Evolutionary conservation across 2,329 filamentous ascomycete species (phyloP), one percentile per base, ranked within the genome.

Genomic region (Xylaria sp.): DNA sequence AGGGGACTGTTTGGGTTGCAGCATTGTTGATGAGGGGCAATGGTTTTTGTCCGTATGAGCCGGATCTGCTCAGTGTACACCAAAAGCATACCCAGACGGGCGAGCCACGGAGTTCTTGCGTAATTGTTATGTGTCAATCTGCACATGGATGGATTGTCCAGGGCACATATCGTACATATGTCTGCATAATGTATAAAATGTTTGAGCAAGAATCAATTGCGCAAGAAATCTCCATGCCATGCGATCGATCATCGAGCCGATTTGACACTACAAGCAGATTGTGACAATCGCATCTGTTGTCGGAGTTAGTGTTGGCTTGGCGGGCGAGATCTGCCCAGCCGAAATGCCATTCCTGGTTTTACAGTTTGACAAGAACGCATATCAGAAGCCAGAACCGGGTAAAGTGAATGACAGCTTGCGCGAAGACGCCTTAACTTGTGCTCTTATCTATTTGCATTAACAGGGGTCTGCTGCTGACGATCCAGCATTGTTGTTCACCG

Each of bases 121-220:
- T 59, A 61, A 51, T 27, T 65, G 17, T 58, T 57, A 34, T 14
- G 32, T 59, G 21, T 47, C 27, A 19, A 58, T 39, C 42, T 48
- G 42, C 27, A 36, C 30, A 19, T 21, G 27, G 19, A 47, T 47
- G 42, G 57, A 56, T 27, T 24, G 48, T 27, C 7, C 39, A 32
- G 59, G 34, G 50, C 65, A 50, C 60, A 57, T 65, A 36, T 61
- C 45, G 66, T 65, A 65, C 62, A 65, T 68, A 68, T 53, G 57
- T 65, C 53, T 61, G 48, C 36, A 68, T 65, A 68, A 65, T 65
- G 58, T 65, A 68, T 62, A 57, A 57, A 64, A 65, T 58, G 30
- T 47, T 48, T 19, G 14, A 58, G 24, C 19, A 57, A 27, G 24
- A 27, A 27, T 27, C 24, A 27, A 27, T 39, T 19, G 14, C 54